Percentiles rank a stretch among this genome's conserved stretches.
These are phyloP conservation scores for Candida succiphila DNA, from an alignment of 805 yeast species.

Conservation along the genomic window DNA sequence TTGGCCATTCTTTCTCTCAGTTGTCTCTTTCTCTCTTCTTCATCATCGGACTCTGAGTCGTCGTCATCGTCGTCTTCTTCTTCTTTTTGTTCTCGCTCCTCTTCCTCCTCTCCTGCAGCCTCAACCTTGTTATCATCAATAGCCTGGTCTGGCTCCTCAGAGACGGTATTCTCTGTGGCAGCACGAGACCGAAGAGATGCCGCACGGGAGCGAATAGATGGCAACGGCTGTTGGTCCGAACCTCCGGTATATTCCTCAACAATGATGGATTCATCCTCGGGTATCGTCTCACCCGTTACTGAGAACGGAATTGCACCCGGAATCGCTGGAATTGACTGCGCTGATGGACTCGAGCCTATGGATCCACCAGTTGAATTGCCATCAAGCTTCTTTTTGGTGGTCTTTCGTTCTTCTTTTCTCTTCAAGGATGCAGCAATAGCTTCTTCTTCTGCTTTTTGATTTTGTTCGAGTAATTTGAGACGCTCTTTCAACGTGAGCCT, in stretches of 20 bases:
- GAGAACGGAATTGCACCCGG: not conserved
- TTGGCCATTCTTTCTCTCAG: constrained; percentile 94
- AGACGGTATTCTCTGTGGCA: not conserved
- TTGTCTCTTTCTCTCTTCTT: constrained; percentile 64
- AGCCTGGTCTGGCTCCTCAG: constrained; percentile 8
- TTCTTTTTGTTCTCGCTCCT: constrained; percentile 29
- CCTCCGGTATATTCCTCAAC: constrained; percentile 1
- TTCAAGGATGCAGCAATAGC: constrained; percentile 56
- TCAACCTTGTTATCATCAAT: constrained; percentile 15
- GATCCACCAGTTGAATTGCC: constrained; percentile 8
- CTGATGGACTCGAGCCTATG: not conserved
- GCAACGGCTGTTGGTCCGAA: not conserved
- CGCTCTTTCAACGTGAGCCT: constrained; percentile 79
- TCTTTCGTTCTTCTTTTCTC: constrained; percentile 42
- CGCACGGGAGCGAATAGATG: not conserved
- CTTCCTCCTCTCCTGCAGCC: constrained; percentile 19
- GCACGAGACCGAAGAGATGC: not conserved
- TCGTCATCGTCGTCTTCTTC: constrained; percentile 41
- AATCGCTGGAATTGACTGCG: constrained; percentile 1
- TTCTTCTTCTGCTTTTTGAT: constrained; percentile 65
- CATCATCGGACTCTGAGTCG: constrained; percentile 60
- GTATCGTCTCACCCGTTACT: not conserved
- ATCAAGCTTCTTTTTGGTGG: constrained; percentile 16
- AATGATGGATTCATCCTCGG: not conserved
- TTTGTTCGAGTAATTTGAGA: constrained; percentile 72